Evolutionary conservation across 2,329 filamentous ascomycete genomes (phyloP), one percentile per base, ranked within the genome.

Genomic region (Talaromyces sp.): DNA sequence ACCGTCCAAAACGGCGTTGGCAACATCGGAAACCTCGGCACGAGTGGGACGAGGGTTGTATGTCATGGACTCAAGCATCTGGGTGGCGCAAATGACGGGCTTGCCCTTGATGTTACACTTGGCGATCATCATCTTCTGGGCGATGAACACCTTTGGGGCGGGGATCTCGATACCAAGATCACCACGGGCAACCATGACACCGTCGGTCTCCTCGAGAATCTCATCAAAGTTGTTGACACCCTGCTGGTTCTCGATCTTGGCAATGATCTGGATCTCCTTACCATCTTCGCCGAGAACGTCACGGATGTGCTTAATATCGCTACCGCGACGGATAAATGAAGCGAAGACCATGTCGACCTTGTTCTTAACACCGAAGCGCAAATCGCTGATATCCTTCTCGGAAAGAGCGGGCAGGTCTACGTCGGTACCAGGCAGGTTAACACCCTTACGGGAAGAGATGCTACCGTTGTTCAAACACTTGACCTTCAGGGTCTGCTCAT

Each of bases 21-120:
- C 94, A 58, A 99, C 94, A 72, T 99, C 94, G 71, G 90, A 96
- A 74, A 99, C 96, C 82, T 99, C 94, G 61, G 94, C 94, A 78
- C 94, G 91, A 60, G 94, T 99, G 47, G 94, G 94, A 60, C 94
- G 90, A 64, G 94, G 94, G 83, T 99, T 99, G 85, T 96, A 97
- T 77, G 96, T 99, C 94, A 99, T 99, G 64, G 91, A 96, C 85
- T 99, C 94, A 65, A 99, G 86, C 94, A 99, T 99, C 83, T 99
- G 94, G 36, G 94, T 99, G 55, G 94, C 94, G 79, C 93, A 97
- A 75, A 99, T 97, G 75, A 93, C 92, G 65, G 94, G 94, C 85
- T 99, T 99, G 78, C 94, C 94, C 65, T 91, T 92, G 72, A 97
- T 87, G 83, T 99, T 99, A 86, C 94, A 99, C 87, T 97, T 97